These are phyloP conservation scores for Arctostaphylos glauca DNA, from an alignment of 148 eudicot genomes.

Conservation along the genomic window DNA sequence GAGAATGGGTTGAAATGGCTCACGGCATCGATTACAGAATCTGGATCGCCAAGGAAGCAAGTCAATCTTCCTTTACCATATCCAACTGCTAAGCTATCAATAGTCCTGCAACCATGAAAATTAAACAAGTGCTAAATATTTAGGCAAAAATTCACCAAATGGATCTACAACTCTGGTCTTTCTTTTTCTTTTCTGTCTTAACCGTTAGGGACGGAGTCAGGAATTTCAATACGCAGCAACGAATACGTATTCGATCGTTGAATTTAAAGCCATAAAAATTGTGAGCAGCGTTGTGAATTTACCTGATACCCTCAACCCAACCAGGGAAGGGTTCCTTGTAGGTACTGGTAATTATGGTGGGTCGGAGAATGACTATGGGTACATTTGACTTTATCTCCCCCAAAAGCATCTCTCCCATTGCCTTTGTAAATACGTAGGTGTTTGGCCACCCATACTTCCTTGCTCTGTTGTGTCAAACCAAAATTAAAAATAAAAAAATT, in stretches of 20 bases:
- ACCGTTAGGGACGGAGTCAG: too few relatives aligned
- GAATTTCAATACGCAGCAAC: too few relatives aligned
- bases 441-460: slow-evolving; percentile 88
- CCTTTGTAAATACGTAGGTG: slow-evolving; percentile 87
- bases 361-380: slow-evolving; percentile 75
- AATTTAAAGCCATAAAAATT: too few relatives aligned
- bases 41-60: slow-evolving; percentile 54
- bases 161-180: neutral
- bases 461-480: slow-evolving; percentile 36
- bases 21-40: slow-evolving; percentile 44
- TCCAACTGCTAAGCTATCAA: slow-evolving; percentile 59
- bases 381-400: slow-evolving; percentile 44
- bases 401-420: slow-evolving; percentile 82
- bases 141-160: neutral
- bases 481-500: neutral
- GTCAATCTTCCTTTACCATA: slow-evolving; percentile 68
- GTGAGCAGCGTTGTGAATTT: neutral
- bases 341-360: slow-evolving; percentile 81
- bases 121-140: neutral
- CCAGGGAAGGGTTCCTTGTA: slow-evolving; percentile 88
- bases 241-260: too few relatives aligned
- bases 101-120: slow-evolving; percentile 36
- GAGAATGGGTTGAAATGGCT: neutral
- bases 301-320: slow-evolving; percentile 96
- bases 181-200: neutral